These are phyloP conservation scores for Lentithecium fluviatile DNA, from an alignment of 495 filamentous ascomycete genomes.

Conservation along the genomic window DNA sequence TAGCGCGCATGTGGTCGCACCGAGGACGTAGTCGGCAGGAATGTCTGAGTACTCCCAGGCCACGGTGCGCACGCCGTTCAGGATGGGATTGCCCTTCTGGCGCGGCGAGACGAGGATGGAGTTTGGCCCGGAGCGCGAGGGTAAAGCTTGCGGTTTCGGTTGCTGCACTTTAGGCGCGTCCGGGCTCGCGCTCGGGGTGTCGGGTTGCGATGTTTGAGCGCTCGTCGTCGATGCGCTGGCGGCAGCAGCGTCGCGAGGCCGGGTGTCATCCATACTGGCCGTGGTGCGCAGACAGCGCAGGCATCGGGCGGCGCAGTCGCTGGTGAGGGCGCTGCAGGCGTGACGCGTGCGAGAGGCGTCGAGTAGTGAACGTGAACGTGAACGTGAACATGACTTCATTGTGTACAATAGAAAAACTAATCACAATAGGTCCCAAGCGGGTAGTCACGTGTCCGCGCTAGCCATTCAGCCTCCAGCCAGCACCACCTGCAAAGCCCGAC, in stretches of 20 bases:
- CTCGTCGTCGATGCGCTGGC: constrained; percentile 35
- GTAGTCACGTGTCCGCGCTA: no score
- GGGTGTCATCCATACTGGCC: constrained; percentile 32
- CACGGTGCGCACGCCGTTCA: constrained; percentile 76
- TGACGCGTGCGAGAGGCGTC: no score
- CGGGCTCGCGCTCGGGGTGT: constrained; percentile 28
- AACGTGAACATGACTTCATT: no score
- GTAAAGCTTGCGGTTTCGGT: constrained; percentile 79
- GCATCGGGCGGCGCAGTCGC: constrained; percentile 14
- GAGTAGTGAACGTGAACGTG: no score
- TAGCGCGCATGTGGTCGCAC: constrained; percentile 81
- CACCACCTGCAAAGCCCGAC: constrained; percentile 1
- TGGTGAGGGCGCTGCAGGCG: background rate
- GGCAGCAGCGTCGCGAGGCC: constrained; percentile 48
- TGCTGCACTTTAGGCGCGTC: constrained; percentile 65
- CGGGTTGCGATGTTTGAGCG: constrained; percentile 35
- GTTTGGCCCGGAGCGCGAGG: constrained; percentile 64
- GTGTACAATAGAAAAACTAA: no score
- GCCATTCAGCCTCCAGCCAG: constrained; percentile 16
- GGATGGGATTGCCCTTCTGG: constrained; percentile 93
- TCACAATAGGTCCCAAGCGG: no score
- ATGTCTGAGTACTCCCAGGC: constrained; percentile 98
- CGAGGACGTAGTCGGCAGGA: constrained; percentile 87
- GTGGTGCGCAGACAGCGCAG: background rate
- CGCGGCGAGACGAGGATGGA: constrained; percentile 80